Base-by-base conservation (phyloP, 2,329 filamentous ascomycete genomes). In the Fusarium coicis region DNA sequence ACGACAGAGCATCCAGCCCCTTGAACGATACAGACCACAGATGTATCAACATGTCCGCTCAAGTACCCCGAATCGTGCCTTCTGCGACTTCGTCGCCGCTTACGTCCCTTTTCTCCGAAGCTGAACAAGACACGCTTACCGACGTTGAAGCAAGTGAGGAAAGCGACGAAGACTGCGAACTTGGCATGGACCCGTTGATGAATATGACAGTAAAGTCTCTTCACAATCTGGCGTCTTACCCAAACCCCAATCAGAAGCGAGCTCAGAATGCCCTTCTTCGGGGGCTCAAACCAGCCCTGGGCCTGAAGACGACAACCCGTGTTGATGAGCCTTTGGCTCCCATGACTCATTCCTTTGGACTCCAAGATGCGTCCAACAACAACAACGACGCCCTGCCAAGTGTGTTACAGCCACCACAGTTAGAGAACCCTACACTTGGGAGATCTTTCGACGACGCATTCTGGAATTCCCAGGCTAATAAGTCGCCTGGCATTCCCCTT, bases 181-280 rank as follows among this genome's bases (percentile, higher is more conserved):
- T 73, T 36, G 67, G 66, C 11, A 77, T 77, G 59, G 78, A 81
- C 26, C 76, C 81, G 4, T 76, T 84, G 55, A 79, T 81, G 65
- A 84, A 79, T 50, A 81, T 84, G 69, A 80, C 82, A 18, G 82
- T 85, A 74, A 87, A 88, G 74, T 85, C 83, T 36, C 81, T 89
- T 28, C 84, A 85, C 43, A 89, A 86, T 72, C 77, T 89, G 72
- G 87, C 87, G 21, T 89, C 87, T 4, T 89, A 89, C 72, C 82
- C 85, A 9, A 90, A 90, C 71, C 87, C 87, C 12, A 85, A 82
- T 76, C 88, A 88, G 77, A 85, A 85, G 78, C 81, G 79, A 46
- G 88, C 88, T 65, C 86, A 85, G 79, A 85, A 82, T 72, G 80
- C 83, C 23, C 83, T 89, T 65, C 78, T 80, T 59, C 78, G 79